phyloP scores from a whole-genome alignment of 768 basidiomycete species.

The Kwoniella dejecticola region DNA sequence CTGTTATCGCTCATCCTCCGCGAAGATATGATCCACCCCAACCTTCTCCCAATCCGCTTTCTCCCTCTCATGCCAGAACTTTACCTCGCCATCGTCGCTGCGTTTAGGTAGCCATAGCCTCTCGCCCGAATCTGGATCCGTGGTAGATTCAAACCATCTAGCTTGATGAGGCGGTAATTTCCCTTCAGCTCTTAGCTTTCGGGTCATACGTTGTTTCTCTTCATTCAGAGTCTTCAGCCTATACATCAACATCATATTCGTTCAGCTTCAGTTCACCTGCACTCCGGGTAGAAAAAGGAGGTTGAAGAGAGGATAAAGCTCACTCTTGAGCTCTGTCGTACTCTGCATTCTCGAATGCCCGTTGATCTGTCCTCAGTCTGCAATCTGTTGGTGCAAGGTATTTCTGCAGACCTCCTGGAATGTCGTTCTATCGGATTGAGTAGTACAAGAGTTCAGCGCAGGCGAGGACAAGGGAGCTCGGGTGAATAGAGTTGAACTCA shows the following conservation, averaged over 20 bases:
- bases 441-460: neutral
- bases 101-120: constrained; percentile 77
- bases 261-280: constrained; percentile 45
- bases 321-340: constrained; percentile 75
- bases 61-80: constrained; percentile 84
- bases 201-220: constrained; percentile 74
- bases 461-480: too few species aligned
- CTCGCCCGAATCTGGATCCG: constrained; percentile 85
- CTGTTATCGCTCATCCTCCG: constrained; percentile 25
- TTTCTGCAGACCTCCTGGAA: constrained; percentile 69
- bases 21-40: constrained; percentile 76
- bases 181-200: constrained; percentile 76
- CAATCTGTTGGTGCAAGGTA: constrained; percentile 89
- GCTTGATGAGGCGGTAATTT: constrained; percentile 70
- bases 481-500: constrained; percentile 15
- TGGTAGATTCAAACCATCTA: constrained; percentile 82
- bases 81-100: constrained; percentile 61
- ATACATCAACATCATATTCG: neutral
- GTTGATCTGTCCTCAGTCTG: constrained; percentile 85
- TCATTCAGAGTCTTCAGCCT: constrained; percentile 60
- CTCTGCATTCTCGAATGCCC: constrained; percentile 89
- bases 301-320: too few species aligned
- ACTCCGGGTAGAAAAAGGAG: constrained; percentile 49
- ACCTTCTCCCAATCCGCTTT: constrained; percentile 53
- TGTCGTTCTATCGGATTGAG: constrained; percentile 72